Conservation (phyloP, 1,284 basidiomycete genomes). For the Gymnopus androsaceus region DNA sequence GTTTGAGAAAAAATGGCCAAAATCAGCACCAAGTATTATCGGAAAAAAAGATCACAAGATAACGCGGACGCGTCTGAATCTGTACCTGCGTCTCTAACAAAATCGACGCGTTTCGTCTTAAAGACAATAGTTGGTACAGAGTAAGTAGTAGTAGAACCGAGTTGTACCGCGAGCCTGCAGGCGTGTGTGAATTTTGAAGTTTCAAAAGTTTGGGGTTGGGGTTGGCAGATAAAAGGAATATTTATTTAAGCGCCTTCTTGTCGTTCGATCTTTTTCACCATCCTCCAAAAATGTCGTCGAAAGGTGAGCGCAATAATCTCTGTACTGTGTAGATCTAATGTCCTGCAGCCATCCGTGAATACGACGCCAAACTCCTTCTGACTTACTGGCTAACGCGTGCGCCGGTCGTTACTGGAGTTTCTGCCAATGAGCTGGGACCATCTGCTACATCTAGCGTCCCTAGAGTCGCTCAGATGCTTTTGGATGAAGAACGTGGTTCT, state of each 20-base stretch:
- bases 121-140: no score
- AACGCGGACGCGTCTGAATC: no score
- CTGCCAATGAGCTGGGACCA: constrained; percentile 25
- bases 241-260: not conserved
- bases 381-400: constrained; percentile 93
- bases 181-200: not conserved
- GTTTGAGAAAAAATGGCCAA: no score
- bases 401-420: constrained; percentile 56
- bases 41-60: no score
- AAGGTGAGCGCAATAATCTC: constrained; percentile 1
- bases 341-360: constrained; percentile 81
- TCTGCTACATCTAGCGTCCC: constrained; percentile 67
- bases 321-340: not conserved
- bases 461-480: constrained; percentile 81
- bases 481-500: constrained; percentile 81
- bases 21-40: no score
- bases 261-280: constrained; percentile 13
- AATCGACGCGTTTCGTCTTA: no score
- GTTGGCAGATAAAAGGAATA: constrained; percentile 1
- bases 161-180: not conserved
- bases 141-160: not conserved
- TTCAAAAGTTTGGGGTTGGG: not conserved
- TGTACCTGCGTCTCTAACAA: no score
- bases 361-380: constrained; percentile 92
- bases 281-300: constrained; percentile 28